These are phyloP conservation scores for Daldinia bambusicola DNA, from an alignment of 495 filamentous ascomycete genomes.

Conservation along the genomic window DNA sequence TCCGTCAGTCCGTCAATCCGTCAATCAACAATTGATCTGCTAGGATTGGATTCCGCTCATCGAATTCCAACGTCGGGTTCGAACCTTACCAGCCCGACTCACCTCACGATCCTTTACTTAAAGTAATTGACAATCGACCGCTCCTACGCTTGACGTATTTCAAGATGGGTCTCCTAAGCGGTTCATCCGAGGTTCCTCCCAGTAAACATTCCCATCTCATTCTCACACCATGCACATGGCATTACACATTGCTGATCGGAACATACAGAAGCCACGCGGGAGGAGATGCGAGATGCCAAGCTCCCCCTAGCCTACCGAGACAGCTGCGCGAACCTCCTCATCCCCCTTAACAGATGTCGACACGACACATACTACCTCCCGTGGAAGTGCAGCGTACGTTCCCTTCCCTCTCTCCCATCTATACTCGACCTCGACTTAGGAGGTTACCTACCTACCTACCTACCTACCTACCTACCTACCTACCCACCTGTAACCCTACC, in stretches of 20 bases:
- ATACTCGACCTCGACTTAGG: not conserved
- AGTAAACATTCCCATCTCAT: conserved; percentile 40
- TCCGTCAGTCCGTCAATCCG: not conserved
- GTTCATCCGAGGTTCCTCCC: conserved; percentile 50
- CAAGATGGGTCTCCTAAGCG: conserved; percentile 51
- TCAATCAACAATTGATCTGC: not conserved
- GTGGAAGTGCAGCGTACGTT: conserved; percentile 92
- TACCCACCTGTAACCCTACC: no score
- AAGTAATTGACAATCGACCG: conserved; percentile 6
- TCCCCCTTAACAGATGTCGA: conserved; percentile 95
- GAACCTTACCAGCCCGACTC: conserved; percentile 13
- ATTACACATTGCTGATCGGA: not conserved
- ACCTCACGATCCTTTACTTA: conserved; percentile 11
- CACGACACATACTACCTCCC: conserved; percentile 91
- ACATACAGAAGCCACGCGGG: conserved; percentile 73
- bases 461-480: no score
- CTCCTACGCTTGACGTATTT: conserved; percentile 33
- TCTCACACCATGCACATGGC: not conserved
- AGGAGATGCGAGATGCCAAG: conserved; percentile 91
- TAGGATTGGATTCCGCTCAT: not conserved
- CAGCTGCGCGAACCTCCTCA: conserved; percentile 91
- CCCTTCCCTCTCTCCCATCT: not conserved
- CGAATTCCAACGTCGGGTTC: not conserved
- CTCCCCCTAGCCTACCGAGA: conserved; percentile 92
- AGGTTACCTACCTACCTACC: no score